phyloP scores from a whole-genome alignment of 2,329 filamentous ascomycete genomes.

The Colletotrichum karsti region DNA sequence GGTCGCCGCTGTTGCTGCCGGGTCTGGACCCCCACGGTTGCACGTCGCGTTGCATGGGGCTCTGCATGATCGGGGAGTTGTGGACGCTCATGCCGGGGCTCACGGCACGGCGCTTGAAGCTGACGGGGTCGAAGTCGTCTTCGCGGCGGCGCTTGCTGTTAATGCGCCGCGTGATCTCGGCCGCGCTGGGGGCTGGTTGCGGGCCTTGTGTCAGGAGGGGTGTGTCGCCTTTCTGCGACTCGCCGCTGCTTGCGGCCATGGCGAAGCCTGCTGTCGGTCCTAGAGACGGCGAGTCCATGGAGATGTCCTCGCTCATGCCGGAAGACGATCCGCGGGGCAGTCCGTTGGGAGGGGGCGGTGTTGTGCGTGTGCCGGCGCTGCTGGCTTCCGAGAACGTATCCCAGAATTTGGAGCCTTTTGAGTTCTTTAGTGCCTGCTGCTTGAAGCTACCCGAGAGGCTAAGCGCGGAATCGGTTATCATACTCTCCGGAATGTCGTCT shows the following conservation, averaged over 20 bases:
- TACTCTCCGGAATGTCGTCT: conserved; percentile 77
- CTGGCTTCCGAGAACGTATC: conserved; percentile 77
- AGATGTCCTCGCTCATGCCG: conserved; percentile 74
- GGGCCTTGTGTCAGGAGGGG: conserved; percentile 43
- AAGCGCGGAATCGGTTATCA: conserved; percentile 64
- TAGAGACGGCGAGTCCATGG: conserved; percentile 73
- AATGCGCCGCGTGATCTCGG: conserved; percentile 81
- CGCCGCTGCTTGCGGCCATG: conserved; percentile 32
- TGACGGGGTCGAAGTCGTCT: conserved; percentile 87
- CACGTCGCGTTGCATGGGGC: conserved; percentile 77
- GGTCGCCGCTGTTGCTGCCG: conserved; percentile 66
- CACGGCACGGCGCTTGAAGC: conserved; percentile 91
- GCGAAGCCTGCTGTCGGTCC: conserved; percentile 44
- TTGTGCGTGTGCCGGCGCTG: conserved; percentile 55
- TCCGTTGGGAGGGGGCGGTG: conserved; percentile 72
- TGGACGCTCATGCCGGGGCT: conserved; percentile 91
- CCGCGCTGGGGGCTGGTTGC: conserved; percentile 66
- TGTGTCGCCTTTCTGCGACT: conserved; percentile 42
- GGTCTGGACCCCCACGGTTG: conserved; percentile 78
- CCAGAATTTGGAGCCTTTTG: conserved; percentile 79
- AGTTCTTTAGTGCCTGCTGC: conserved; percentile 76
- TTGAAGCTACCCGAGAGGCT: conserved; percentile 75
- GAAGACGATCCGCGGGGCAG: conserved; percentile 68
- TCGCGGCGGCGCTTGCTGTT: conserved; percentile 87
- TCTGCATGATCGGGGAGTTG: conserved; percentile 88